These are phyloP conservation scores for Trichosporon asahii DNA, from an alignment of 1,284 basidiomycete species.

Conservation along the genomic window DNA sequence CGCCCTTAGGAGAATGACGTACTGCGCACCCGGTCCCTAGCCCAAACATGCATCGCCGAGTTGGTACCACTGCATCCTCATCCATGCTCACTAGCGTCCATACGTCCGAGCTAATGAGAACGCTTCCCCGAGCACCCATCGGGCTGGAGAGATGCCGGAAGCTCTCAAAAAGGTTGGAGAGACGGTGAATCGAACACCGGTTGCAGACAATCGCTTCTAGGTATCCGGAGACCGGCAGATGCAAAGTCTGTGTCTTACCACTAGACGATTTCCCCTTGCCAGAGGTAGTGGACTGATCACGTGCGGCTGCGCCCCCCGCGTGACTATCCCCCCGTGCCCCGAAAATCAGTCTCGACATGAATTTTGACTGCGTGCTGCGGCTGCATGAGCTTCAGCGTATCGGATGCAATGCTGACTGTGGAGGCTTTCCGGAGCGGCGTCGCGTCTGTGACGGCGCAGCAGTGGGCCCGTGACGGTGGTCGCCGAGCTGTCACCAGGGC, in stretches of 20 bases:
- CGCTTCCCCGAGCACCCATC: background rate
- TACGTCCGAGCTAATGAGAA: background rate
- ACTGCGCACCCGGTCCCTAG: background rate
- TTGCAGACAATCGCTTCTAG: constrained; percentile 1
- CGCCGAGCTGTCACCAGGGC: background rate
- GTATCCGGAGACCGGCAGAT: background rate
- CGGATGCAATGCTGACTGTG: background rate
- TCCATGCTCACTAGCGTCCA: background rate
- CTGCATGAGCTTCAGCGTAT: background rate
- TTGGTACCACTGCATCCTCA: background rate
- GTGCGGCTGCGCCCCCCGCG: background rate
- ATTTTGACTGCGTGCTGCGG: background rate
- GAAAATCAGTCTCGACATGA: background rate
- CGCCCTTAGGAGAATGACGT: background rate
- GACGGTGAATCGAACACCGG: constrained; percentile 9
- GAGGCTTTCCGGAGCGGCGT: background rate
- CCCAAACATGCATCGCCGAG: background rate
- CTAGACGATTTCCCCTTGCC: background rate
- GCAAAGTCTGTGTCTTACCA: constrained; percentile 10
- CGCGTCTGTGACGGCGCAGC: background rate
- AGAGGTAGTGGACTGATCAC: background rate
- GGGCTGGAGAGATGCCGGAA: background rate
- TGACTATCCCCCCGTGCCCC: background rate
- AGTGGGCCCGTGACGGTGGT: background rate
- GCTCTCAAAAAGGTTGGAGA: background rate